phyloP scores from a whole-genome alignment of 2,329 filamentous ascomycete genomes.

The Fusarium vanettenii region DNA sequence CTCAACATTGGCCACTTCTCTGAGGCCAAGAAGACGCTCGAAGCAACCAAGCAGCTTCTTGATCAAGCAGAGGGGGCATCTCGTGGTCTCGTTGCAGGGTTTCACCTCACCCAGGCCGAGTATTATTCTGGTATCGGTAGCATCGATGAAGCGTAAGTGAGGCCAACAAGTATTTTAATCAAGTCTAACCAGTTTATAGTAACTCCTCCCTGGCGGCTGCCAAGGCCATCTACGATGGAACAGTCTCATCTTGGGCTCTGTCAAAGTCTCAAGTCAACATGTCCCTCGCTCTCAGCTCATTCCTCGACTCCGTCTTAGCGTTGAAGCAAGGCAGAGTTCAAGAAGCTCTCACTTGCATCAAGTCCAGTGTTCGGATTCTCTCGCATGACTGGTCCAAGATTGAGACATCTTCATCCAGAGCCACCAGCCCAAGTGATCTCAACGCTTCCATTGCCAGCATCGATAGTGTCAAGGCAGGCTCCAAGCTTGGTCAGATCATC shows the following conservation, averaged over 20 bases:
- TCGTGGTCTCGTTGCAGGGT: constrained; percentile 58
- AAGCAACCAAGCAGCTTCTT: constrained; percentile 64
- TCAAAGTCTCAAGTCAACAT: constrained; percentile 49
- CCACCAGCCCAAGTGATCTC: constrained; percentile 38
- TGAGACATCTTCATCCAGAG: constrained; percentile 49
- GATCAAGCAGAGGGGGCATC: constrained; percentile 52
- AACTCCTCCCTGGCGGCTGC: constrained; percentile 52
- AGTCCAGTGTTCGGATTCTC: constrained; percentile 66
- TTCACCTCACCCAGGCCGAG: constrained; percentile 79
- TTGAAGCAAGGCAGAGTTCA: constrained; percentile 71
- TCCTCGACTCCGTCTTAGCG: constrained; percentile 73
- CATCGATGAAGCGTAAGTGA: constrained; percentile 67
- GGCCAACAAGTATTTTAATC: background rate
- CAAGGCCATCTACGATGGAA: constrained; percentile 49
- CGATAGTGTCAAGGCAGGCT: constrained; percentile 41
- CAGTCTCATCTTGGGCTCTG: constrained; percentile 48
- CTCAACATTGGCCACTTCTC: constrained; percentile 63
- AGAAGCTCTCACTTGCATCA: constrained; percentile 67
- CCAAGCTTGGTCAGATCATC: constrained; percentile 37
- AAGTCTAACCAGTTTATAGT: constrained; percentile 34
- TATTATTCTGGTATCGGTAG: constrained; percentile 77
- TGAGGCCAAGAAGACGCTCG: constrained; percentile 65
- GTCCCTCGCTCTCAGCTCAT: constrained; percentile 49
- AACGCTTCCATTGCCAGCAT: constrained; percentile 46
- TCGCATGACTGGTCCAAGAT: constrained; percentile 67